A percentile compares a stretch with the other conserved stretches of the same genome.
These are phyloP conservation scores for Coniosporium apollinis DNA, from an alignment of 495 filamentous ascomycete genomes.

Conservation along the genomic window DNA sequence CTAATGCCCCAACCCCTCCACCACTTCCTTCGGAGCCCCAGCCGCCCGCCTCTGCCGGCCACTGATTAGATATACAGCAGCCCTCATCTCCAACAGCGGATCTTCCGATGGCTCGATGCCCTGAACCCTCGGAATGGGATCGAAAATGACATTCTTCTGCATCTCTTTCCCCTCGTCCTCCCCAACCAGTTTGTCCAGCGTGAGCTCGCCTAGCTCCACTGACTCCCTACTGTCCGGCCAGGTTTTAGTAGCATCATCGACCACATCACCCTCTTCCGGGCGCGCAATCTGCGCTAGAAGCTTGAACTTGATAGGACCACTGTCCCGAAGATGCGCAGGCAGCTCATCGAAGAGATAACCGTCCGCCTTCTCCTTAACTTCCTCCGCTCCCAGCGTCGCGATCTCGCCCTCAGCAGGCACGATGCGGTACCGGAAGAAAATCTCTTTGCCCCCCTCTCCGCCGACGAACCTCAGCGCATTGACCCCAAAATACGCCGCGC, in stretches of 20 bases:
- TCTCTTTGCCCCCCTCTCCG: slow-evolving; percentile 22
- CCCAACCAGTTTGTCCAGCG: slow-evolving; percentile 21
- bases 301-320: slow-evolving; percentile 26
- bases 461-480: slow-evolving; percentile 34
- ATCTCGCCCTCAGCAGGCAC: slow-evolving; percentile 25
- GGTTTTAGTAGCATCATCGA: slow-evolving; percentile 31
- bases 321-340: slow-evolving; percentile 10
- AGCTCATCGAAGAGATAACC: slow-evolving; percentile 32
- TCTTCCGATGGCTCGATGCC: slow-evolving; percentile 33
- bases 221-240: slow-evolving; percentile 33
- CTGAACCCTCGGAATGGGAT: slow-evolving; percentile 35
- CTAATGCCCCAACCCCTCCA: no score
- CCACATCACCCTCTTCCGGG: slow-evolving; percentile 31
- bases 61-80: slow-evolving; percentile 35
- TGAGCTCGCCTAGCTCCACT: slow-evolving; percentile 32
- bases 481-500: slow-evolving; percentile 29
- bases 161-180: slow-evolving; percentile 21
- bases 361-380: slow-evolving; percentile 16
- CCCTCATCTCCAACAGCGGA: slow-evolving; percentile 35
- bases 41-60: slow-evolving; percentile 27
- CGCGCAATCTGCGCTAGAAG: slow-evolving; percentile 32
- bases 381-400: slow-evolving; percentile 20
- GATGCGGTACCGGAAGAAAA: slow-evolving; percentile 30
- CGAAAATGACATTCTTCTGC: slow-evolving; percentile 36
- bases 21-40: no score